Percentiles rank a stretch among this genome's conserved stretches.
phyloP scores from a whole-genome alignment of 1,284 basidiomycete species.

The Sparassis latifolia region DNA sequence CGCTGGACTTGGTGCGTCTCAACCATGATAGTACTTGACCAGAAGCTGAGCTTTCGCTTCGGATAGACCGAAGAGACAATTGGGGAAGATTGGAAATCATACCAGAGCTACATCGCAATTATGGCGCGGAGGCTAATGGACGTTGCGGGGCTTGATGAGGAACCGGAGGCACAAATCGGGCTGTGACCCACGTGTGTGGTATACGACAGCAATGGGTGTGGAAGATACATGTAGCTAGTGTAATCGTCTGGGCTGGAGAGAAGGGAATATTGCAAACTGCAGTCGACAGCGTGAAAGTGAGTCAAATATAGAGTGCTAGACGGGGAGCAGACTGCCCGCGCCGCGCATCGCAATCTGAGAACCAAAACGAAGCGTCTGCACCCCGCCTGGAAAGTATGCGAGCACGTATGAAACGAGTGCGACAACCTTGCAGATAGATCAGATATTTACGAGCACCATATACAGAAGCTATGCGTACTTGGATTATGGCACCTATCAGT shows the following conservation, averaged over 20 bases:
- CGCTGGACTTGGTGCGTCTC: conserved; percentile 43
- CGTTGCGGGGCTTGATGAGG: conserved; percentile 40
- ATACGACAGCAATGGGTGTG: conserved; percentile 6
- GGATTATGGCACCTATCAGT: conserved; percentile 71
- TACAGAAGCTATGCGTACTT: conserved; percentile 37
- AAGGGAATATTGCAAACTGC: not conserved
- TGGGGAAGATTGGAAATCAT: conserved; percentile 45
- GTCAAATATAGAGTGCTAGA: conserved; percentile 30
- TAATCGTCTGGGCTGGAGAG: not conserved
- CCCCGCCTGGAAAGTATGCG: conserved; percentile 88
- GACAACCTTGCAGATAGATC: conserved; percentile 43
- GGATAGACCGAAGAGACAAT: conserved; percentile 18
- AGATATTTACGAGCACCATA: too few species aligned
- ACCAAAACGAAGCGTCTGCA: conserved; percentile 76
- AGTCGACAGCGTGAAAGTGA: too few species aligned
- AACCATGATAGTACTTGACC: not conserved
- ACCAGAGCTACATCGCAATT: conserved; percentile 59
- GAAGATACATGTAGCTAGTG: conserved; percentile 8
- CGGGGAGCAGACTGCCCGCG: conserved; percentile 72
- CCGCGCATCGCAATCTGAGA: conserved; percentile 78
- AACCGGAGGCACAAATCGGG: conserved; percentile 14
- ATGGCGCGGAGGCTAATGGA: conserved; percentile 63
- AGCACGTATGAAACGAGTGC: conserved; percentile 82
- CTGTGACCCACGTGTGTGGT: conserved; percentile 4
- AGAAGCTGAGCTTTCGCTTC: not conserved